These are phyloP conservation scores for Nakaseomyces delphensis DNA, from an alignment of 1,139 yeast genomes.

Conservation along the genomic window DNA sequence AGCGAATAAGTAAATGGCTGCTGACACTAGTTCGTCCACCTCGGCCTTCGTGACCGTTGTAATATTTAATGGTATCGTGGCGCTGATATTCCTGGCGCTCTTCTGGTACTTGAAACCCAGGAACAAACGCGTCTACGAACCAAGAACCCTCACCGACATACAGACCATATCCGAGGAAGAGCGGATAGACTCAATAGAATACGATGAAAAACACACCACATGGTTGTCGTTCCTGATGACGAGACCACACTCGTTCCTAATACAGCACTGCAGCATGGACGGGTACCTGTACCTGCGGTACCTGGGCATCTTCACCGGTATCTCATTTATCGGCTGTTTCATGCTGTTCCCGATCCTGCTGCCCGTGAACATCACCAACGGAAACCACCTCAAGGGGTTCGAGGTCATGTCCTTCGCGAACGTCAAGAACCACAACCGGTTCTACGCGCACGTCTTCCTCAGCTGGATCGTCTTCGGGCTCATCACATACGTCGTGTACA, in stretches of 20 bases:
- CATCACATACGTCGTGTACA: slow-evolving; percentile 53
- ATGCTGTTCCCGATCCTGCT: slow-evolving; percentile 68
- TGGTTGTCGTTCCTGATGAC: slow-evolving; percentile 48
- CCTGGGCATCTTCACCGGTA: slow-evolving; percentile 50
- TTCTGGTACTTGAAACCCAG: slow-evolving; percentile 59
- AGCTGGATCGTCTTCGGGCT: slow-evolving; percentile 61
- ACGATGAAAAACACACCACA: slow-evolving; percentile 44
- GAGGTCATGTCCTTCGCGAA: slow-evolving; percentile 56
- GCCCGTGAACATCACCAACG: slow-evolving; percentile 83
- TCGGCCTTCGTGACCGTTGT: slow-evolving; percentile 47
- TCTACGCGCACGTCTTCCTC: slow-evolving; percentile 62
- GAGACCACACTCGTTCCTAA: slow-evolving; percentile 57
- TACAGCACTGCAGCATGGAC: slow-evolving; percentile 78
- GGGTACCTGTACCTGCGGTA: slow-evolving; percentile 83
- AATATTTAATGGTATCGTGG: slow-evolving; percentile 49
- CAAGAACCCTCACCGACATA: slow-evolving; percentile 53
- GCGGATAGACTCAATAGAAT: slow-evolving; percentile 48
- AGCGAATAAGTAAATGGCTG: slow-evolving; percentile 14
- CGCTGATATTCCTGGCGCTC: slow-evolving; percentile 44
- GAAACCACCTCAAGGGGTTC: slow-evolving; percentile 47
- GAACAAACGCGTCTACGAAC: slow-evolving; percentile 70
- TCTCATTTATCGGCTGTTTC: slow-evolving; percentile 56
- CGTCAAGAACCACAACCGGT: slow-evolving; percentile 50
- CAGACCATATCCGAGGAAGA: slow-evolving; percentile 37
- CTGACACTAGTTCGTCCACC: slow-evolving; percentile 34